These are phyloP conservation scores for Mortierella polycephala DNA, from an alignment of 371 early-diverging fungal genomes.

Conservation along the genomic window DNA sequence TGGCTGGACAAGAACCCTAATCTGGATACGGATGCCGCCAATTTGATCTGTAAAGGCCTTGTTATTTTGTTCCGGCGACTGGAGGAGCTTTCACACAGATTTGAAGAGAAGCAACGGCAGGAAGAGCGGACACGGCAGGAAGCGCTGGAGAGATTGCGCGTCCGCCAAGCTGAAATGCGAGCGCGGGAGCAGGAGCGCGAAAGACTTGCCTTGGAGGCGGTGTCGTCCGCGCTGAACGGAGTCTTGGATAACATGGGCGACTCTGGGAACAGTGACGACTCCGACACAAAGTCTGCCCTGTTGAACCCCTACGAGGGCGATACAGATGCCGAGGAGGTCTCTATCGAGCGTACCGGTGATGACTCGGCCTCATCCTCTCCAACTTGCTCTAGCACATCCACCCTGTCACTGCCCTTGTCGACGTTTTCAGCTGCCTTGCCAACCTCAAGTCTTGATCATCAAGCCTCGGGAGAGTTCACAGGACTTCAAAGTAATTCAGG, in stretches of 20 bases:
- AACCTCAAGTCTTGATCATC: not conserved
- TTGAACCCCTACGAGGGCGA: constrained; percentile 49
- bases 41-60: constrained; percentile 44
- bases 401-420: constrained; percentile 36
- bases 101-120: constrained; percentile 40
- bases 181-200: constrained; percentile 43
- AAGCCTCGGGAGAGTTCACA: constrained; percentile 6
- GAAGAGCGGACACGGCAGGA: constrained; percentile 26
- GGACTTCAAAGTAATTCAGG: constrained; percentile 7
- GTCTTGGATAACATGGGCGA: constrained; percentile 24
- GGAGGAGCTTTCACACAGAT: constrained; percentile 48
- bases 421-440: constrained; percentile 10
- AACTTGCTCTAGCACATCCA: constrained; percentile 36
- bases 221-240: constrained; percentile 37
- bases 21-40: constrained; percentile 50
- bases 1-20: constrained; percentile 55
- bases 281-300: constrained; percentile 47
- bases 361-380: constrained; percentile 36
- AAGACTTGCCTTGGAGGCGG: constrained; percentile 41
- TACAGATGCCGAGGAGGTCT: constrained; percentile 48
- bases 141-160: constrained; percentile 14
- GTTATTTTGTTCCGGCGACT: constrained; percentile 42
- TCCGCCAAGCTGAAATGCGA: constrained; percentile 13
- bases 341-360: constrained; percentile 7
- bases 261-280: constrained; percentile 30